Percentiles rank a stretch among this genome's conserved stretches.
phyloP scores from a whole-genome alignment of 2,329 filamentous ascomycete species.

The Hortaea werneckii region DNA sequence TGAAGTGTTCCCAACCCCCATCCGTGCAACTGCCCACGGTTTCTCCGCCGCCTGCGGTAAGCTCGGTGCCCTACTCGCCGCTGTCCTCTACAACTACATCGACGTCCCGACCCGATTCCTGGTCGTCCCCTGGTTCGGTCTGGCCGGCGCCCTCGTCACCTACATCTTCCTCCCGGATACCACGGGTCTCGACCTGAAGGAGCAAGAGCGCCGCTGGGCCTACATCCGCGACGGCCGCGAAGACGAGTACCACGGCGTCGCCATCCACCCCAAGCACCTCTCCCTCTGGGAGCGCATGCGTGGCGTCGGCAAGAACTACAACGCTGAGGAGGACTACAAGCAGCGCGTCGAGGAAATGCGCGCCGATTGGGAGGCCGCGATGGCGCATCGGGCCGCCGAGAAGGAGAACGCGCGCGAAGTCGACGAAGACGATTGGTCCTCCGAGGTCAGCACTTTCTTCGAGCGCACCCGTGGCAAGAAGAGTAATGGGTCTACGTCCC shows the following conservation, averaged over 20 bases:
- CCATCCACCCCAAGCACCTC: conserved; percentile 79
- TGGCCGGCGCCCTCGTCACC: conserved; percentile 75
- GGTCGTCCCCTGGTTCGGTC: conserved; percentile 90
- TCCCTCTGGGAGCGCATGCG: conserved; percentile 77
- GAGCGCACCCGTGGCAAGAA: conserved; percentile 34
- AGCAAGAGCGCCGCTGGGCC: conserved; percentile 87
- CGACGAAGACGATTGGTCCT: conserved; percentile 38
- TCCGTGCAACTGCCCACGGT: conserved; percentile 88
- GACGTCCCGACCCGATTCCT: conserved; percentile 74
- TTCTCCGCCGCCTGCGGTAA: conserved; percentile 91
- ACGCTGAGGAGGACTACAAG: conserved; percentile 72
- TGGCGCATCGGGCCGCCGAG: conserved; percentile 42
- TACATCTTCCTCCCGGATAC: conserved; percentile 88
- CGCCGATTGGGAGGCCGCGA: conserved; percentile 44
- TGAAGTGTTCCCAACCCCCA: conserved; percentile 89
- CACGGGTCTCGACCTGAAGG: conserved; percentile 90
- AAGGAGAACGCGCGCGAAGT: conserved; percentile 32
- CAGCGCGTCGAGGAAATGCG: conserved; percentile 72
- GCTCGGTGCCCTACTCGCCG: conserved; percentile 73
- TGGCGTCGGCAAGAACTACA: conserved; percentile 71
- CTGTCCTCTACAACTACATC: conserved; percentile 93
- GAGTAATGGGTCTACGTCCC: too few relatives aligned
- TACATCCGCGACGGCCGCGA: conserved; percentile 72
- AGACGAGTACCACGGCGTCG: conserved; percentile 82
- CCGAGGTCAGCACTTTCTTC: conserved; percentile 44